These are phyloP conservation scores for Xylariaceae sp. DNA, from an alignment of 2,329 filamentous ascomycete species.

Conservation along the genomic window DNA sequence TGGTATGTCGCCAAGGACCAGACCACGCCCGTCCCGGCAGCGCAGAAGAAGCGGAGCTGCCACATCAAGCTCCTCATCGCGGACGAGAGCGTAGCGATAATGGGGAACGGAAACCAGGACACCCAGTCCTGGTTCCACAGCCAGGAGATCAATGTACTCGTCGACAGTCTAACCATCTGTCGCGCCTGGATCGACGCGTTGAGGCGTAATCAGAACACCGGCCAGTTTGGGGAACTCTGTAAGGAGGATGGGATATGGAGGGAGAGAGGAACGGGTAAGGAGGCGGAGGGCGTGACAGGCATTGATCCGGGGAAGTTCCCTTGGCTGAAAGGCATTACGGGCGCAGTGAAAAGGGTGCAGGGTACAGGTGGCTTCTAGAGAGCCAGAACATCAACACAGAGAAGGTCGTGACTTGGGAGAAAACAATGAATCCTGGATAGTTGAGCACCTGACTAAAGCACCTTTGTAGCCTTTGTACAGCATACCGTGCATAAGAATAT, in stretches of 20 bases:
- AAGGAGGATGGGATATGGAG: slow-evolving; percentile 58
- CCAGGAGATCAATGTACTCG: slow-evolving; percentile 72
- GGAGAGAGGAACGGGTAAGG: slow-evolving; percentile 42
- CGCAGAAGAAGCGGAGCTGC: slow-evolving; percentile 60
- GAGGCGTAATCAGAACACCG: slow-evolving; percentile 62
- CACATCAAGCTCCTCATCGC: slow-evolving; percentile 75
- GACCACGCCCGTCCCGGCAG: slow-evolving; percentile 59
- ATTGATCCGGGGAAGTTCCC: slow-evolving; percentile 42
- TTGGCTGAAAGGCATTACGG: slow-evolving; percentile 25
- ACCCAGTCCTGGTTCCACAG: slow-evolving; percentile 75
- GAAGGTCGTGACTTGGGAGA: no score
- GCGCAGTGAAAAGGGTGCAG: slow-evolving; percentile 25
- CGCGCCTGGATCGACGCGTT: slow-evolving; percentile 56
- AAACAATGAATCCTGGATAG: no score
- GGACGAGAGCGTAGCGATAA: slow-evolving; percentile 62
- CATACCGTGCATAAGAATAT: no score
- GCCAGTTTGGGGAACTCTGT: slow-evolving; percentile 48
- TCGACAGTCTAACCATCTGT: slow-evolving; percentile 60
- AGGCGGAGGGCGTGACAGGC: slow-evolving; percentile 41
- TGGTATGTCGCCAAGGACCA: slow-evolving; percentile 75
- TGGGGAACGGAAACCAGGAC: slow-evolving; percentile 75
- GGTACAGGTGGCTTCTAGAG: slow-evolving; percentile 28
- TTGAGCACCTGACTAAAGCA: no score
- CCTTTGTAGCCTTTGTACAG: no score
- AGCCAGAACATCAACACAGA: no score